Conservation (phyloP, 345 rosid genomes). For the Bruguiera gymnorhiza region DNA sequence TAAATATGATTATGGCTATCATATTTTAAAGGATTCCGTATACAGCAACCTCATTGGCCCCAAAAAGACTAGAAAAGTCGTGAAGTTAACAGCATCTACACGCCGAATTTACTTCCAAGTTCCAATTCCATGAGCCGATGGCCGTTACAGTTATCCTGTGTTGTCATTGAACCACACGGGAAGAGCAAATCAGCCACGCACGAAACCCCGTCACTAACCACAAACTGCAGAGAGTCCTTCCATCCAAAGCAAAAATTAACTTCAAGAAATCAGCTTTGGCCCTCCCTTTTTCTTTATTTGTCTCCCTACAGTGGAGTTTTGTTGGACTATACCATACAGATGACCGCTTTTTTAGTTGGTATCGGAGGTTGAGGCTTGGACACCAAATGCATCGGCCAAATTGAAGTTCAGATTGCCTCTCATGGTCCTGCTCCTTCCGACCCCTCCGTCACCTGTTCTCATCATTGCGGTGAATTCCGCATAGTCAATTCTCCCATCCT, state of each 20-base stretch:
- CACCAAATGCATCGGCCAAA: conserved; percentile 67
- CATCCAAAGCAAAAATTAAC: background rate
- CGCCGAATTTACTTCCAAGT: background rate
- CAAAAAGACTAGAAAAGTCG: background rate
- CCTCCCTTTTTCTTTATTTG: too few species aligned
- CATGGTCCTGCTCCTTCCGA: conserved; percentile 72
- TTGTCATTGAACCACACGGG: background rate
- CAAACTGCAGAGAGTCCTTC: background rate
- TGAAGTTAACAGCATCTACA: background rate
- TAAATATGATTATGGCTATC: background rate
- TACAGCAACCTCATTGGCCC: background rate
- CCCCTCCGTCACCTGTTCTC: conserved; percentile 64
- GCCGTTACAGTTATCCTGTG: conserved; percentile 1
- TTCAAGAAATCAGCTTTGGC: background rate
- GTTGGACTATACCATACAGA: background rate
- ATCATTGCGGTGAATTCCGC: conserved; percentile 87
- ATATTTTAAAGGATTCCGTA: background rate
- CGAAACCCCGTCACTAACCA: background rate
- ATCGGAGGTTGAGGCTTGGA: conserved; percentile 24
- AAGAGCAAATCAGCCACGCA: background rate
- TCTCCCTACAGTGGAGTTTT: background rate
- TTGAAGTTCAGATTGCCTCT: conserved; percentile 67
- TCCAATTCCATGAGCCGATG: background rate
- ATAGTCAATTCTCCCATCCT: conserved; percentile 92
- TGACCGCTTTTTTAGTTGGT: conserved; percentile 15